Evolutionary conservation across 23 red algal species (phyloP), one percentile per base, ranked within the genome.

Genomic region (Gracilaria gracilis): DNA sequence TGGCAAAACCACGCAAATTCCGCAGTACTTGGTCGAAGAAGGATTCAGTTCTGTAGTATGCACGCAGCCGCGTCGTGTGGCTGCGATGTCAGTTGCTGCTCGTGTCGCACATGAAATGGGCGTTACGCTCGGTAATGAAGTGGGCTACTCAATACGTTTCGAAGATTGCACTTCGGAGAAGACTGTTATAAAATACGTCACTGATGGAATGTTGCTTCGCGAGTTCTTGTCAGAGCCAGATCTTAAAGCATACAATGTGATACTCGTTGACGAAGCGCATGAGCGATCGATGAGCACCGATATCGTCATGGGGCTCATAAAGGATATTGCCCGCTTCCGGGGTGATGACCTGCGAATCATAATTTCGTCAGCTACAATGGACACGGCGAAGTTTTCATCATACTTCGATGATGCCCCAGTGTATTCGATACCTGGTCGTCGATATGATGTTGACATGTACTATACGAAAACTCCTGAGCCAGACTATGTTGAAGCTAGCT

Each of bases 191-290:
- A 96, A 96, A 65, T 99, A 96, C 91, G 48, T 94, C 65, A 99
- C 97, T 39, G 97, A 99, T 73, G 96, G 96, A 62, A 95, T 98
- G 96, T 42, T 98, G 71, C 88, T 98, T 20, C 88, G 96, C 13
- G 96, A 98, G 38, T 94, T 93, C 54, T 55, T 98, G 24, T 93
- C 92, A 25, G 89, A 95, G 66, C 94, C 93, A 0, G 70, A 88
- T 79, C 83, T 99, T 28, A 89, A 93, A 32, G 80, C 76, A 47
- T 99, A 99, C 81, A 57, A 85, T 44, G 90, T 96, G 9, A 79
- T 99, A 29, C 90, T 99, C 32, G 76, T 99, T 61, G 97, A 99
- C 76, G 97, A 99, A 62, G 97, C 97, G 21, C 97, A 99, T 82
- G 97, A 99, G 78, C 93, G 97, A 9, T 95, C 97, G 7, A 58